These are phyloP conservation scores for Pseudogymnoascus sp. DNA, from an alignment of 2,329 filamentous ascomycete species.

Conservation along the genomic window DNA sequence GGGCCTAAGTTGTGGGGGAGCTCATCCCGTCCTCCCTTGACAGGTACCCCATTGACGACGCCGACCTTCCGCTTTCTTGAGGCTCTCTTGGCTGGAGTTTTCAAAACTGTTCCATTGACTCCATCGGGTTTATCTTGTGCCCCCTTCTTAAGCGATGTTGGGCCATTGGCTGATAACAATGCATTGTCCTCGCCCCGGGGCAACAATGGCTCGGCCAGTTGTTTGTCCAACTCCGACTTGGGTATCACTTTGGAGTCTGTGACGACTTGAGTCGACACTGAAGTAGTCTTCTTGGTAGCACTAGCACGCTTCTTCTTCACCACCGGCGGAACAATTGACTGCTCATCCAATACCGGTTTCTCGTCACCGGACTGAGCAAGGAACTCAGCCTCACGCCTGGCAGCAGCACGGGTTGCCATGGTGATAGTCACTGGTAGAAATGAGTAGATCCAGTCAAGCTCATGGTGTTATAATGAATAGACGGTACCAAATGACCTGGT, in stretches of 20 bases:
- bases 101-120: neutral
- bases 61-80: neutral
- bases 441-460: neutral
- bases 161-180: neutral
- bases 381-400: slow-evolving; percentile 11
- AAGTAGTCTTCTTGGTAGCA: slow-evolving; percentile 5
- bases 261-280: neutral
- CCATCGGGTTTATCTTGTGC: neutral
- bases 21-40: slow-evolving; percentile 31
- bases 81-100: neutral
- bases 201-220: neutral
- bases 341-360: neutral
- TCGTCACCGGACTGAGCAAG: neutral
- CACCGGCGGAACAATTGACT: neutral
- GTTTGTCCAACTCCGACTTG: neutral
- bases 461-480: neutral
- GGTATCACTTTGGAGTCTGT: neutral
- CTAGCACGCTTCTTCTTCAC: slow-evolving; percentile 14
- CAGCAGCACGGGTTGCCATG: slow-evolving; percentile 14
- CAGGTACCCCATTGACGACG: slow-evolving; percentile 5
- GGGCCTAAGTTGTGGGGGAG: slow-evolving; percentile 49
- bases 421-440: neutral
- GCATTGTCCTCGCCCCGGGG: neutral
- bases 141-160: neutral
- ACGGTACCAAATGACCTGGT: neutral